Evolutionary conservation across 2,329 filamentous ascomycete species (phyloP).

Genomic region (Pyrenochaeta sp.): DNA sequence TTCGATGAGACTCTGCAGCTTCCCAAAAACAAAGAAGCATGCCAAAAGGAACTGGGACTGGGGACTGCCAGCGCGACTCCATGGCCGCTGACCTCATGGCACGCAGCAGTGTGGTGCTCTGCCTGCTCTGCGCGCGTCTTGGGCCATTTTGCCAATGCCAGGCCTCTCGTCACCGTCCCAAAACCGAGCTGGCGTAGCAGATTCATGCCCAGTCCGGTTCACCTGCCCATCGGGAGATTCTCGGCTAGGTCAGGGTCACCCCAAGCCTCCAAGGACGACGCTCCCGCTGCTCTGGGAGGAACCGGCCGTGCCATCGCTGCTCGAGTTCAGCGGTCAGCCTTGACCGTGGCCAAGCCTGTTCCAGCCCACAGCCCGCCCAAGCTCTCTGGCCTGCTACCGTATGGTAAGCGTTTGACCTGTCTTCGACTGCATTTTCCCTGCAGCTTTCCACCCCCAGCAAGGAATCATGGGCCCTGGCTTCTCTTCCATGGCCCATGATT

Average conservation of each 20-base stretch:
- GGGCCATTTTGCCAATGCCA: no score
- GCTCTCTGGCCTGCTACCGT: constrained; percentile 33
- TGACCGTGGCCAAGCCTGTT: constrained; percentile 30
- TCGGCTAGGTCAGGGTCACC: constrained; percentile 29
- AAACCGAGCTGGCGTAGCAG: constrained; percentile 9
- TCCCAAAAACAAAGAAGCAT: no score
- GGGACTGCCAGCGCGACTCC: no score
- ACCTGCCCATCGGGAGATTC: constrained; percentile 36
- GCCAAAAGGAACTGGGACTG: no score
- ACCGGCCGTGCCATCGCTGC: constrained; percentile 35
- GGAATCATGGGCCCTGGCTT: constrained; percentile 33
- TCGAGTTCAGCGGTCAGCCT: constrained; percentile 30
- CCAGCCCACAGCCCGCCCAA: constrained; percentile 35
- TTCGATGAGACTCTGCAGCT: no score
- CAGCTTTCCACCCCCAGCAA: constrained; percentile 29
- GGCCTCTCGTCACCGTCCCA: no score
- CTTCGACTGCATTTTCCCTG: constrained; percentile 36
- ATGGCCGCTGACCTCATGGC: no score
- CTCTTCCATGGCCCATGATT: constrained; percentile 31
- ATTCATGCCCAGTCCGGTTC: constrained; percentile 17
- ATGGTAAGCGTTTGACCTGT: constrained; percentile 35
- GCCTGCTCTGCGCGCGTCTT: no score
- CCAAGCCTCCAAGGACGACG: constrained; percentile 21
- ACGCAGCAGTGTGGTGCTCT: no score
- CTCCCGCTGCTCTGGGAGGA: constrained; percentile 32